Evolutionary conservation across 352 stramenopile genomes (phyloP).

Genomic region (Pythium folliculosum): DNA sequence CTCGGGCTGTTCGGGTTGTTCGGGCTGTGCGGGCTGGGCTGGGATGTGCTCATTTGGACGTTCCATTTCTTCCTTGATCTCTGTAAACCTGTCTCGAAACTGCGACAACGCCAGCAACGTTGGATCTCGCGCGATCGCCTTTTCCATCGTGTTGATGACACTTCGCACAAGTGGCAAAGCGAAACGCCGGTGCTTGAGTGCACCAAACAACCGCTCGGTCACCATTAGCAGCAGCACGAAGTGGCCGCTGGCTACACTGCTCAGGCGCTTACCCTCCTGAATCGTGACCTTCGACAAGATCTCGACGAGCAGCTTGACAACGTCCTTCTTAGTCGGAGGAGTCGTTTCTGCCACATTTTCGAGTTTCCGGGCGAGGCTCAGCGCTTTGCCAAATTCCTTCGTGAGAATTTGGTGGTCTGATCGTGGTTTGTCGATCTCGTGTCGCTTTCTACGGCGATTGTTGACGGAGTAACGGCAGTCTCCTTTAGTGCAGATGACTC

Average conservation of each 20-base stretch:
- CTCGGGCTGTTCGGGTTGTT: neutral
- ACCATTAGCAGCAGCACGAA: neutral
- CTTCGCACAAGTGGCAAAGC: neutral
- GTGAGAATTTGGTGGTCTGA: neutral
- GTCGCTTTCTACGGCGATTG: neutral
- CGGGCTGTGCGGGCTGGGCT: neutral
- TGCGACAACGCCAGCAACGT: neutral
- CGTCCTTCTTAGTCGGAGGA: neutral
- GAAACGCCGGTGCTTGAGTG: neutral
- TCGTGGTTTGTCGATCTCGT: neutral
- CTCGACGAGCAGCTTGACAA: neutral
- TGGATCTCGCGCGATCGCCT: neutral
- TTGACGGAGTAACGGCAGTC: neutral
- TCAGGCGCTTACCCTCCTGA: neutral
- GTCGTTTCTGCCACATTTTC: neutral
- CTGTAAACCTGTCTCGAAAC: neutral
- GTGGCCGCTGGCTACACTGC: neutral
- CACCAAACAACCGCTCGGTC: neutral
- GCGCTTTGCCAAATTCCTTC: neutral
- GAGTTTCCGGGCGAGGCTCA: neutral
- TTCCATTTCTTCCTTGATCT: slow-evolving; percentile 4
- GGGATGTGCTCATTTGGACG: neutral
- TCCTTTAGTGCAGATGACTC: neutral
- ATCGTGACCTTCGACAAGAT: neutral
- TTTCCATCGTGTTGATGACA: neutral